Percentiles rank a stretch among this genome's conserved stretches.
Conservation (phyloP, 805 yeast genomes). For the Lachancea meyersii region DNA sequence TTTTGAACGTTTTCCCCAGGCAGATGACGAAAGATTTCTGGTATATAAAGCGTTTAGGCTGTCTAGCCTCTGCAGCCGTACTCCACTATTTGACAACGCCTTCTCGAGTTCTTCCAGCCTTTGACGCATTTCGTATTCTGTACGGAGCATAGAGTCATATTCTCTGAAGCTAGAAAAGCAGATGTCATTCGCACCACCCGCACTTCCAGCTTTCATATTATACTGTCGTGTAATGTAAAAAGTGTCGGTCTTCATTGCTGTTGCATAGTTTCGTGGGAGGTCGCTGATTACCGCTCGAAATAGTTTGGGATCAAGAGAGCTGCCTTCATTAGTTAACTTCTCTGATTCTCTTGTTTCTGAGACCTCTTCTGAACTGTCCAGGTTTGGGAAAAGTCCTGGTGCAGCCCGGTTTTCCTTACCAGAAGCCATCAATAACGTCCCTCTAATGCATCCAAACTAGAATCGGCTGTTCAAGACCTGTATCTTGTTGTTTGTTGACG, state of each 20-base stretch:
- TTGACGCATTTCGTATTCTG: conserved; percentile 24
- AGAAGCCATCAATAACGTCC: neutral
- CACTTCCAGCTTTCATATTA: neutral
- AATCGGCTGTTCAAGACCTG: too few relatives aligned
- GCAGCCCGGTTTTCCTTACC: conserved; percentile 12
- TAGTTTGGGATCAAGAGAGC: conserved; percentile 13
- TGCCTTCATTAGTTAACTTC: conserved; percentile 1
- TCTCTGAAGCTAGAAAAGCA: conserved; percentile 24
- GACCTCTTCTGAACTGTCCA: conserved; percentile 2
- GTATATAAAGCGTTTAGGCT: conserved; percentile 8
- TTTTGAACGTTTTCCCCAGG: neutral
- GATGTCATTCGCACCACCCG: conserved; percentile 2
- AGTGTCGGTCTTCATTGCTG: conserved; percentile 22
- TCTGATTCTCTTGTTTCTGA: neutral
- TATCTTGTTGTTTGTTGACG: too few relatives aligned
- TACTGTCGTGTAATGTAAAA: conserved; percentile 25
- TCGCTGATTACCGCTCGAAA: conserved; percentile 13
- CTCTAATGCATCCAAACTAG: too few relatives aligned
- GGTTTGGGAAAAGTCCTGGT: conserved; percentile 18
- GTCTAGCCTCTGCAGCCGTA: conserved; percentile 8
- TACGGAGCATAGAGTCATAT: conserved; percentile 27
- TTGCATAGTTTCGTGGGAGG: conserved; percentile 17
- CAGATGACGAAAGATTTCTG: neutral
- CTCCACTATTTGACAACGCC: conserved; percentile 7
- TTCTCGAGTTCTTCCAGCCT: conserved; percentile 10